phyloP scores from a whole-genome alignment of 2,329 filamentous ascomycete genomes.

The Phaeomoniella chlamydospora region DNA sequence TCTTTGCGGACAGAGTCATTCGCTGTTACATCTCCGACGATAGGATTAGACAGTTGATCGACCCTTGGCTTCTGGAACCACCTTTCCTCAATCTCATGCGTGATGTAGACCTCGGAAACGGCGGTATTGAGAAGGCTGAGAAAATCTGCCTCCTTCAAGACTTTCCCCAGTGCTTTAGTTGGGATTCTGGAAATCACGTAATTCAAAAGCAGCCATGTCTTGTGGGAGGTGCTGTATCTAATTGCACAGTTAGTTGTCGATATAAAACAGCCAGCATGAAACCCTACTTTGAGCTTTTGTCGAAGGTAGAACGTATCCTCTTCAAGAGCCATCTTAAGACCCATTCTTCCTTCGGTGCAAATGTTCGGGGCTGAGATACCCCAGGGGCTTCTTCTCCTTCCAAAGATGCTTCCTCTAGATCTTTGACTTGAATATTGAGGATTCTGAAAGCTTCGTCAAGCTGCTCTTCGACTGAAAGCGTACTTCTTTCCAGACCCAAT shows the following conservation, averaged over 20 bases:
- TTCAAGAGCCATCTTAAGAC: conserved; percentile 52
- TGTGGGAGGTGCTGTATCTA: conserved; percentile 25
- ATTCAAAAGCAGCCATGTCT: conserved; percentile 40
- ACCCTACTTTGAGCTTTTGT: conserved; percentile 10
- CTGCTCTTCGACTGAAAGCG: conserved; percentile 20
- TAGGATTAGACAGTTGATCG: neutral
- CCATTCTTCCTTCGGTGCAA: conserved; percentile 46
- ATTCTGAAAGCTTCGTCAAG: conserved; percentile 27
- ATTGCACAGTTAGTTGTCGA: conserved; percentile 4
- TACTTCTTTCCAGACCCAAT: conserved; percentile 28
- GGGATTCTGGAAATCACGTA: conserved; percentile 57
- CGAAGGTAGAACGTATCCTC: conserved; percentile 32
- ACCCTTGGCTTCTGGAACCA: neutral
- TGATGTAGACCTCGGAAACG: conserved; percentile 38
- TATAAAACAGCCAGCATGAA: neutral
- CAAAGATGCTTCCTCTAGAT: neutral
- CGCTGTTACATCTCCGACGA: neutral
- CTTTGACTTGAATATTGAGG: conserved; percentile 21
- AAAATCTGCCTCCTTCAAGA: conserved; percentile 57
- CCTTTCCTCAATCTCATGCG: conserved; percentile 5
- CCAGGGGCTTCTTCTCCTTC: neutral
- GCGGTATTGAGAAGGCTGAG: conserved; percentile 50
- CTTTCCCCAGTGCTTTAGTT: conserved; percentile 52
- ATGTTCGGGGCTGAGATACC: neutral
- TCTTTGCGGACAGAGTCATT: neutral